Evolutionary conservation across 176 grass and related monocot genomes (phyloP), one percentile per base, ranked within the genome.

Genomic region (Cymbopogon citratus): DNA sequence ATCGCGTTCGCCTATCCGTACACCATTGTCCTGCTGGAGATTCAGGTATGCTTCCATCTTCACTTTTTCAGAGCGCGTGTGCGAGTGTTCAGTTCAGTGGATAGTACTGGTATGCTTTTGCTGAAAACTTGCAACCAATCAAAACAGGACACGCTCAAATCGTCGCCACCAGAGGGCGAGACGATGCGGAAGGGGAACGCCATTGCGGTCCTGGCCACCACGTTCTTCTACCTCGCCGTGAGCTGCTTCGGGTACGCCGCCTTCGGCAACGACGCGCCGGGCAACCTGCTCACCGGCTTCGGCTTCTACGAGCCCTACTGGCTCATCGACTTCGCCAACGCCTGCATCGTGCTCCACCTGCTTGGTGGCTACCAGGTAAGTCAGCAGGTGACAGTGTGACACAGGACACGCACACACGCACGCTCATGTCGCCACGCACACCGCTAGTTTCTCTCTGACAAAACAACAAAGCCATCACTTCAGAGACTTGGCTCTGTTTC

Each of bases 281-380:
- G 93, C 5, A 92, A 95, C 77, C 80, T 95, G 28, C 85, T 95
- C 49, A 92, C 93, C 13, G 93, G 93, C 15, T 95, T 95, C 38
- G 93, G 87, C 57, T 92, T 95, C 82, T 90, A 90, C 63, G 90
- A 92, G 69, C 87, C 90, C 0, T 92, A 86, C 74, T 95, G 93
- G 93, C 93, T 95, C 64, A 45, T 95, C 0, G 93, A 92, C 85
- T 90, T 95, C 10, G 93, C 90, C 13, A 95, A 94, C 52, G 89
- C 89, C 54, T 87, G 84, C 83, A 79, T 90, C 54, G 78, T 91
- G 45, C 41, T 94, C 66, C 92, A 94, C 79, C 63, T 94, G 1
- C 74, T 94, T 0, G 89, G 92, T 2, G 92, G 89, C 49, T 94
- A 89, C 76, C 92, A 94, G 83, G 89, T 91, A 0, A 16, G 46